phyloP scores from a whole-genome alignment of 73 alveolate species.

The Tetrahymena elliotti region DNA sequence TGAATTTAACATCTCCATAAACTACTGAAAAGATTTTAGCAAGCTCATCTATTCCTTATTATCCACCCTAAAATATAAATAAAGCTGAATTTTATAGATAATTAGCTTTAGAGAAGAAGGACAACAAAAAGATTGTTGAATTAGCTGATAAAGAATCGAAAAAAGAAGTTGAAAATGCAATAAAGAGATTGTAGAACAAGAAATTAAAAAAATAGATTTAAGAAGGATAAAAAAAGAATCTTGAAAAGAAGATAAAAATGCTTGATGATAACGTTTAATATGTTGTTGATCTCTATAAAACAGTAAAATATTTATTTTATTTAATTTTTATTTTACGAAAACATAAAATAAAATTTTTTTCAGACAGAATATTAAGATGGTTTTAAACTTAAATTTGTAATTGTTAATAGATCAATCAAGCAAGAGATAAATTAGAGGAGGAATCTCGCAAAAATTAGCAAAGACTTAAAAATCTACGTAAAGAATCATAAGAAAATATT shows the following conservation, averaged over 20 bases:
- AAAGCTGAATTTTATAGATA: background rate
- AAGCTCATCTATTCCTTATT: background rate
- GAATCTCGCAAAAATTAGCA: background rate
- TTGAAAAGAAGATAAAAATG: background rate
- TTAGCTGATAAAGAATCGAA: background rate
- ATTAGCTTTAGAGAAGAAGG: background rate
- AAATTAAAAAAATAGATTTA: background rate
- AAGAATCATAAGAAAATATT: background rate
- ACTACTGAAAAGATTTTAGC: background rate
- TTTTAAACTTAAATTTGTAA: too few species aligned
- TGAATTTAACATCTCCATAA: background rate
- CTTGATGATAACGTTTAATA: background rate
- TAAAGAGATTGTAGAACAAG: background rate
- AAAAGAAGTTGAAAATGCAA: background rate
- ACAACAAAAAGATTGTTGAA: background rate
- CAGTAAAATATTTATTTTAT: background rate
- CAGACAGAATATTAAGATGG: background rate
- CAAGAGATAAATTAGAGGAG: background rate
- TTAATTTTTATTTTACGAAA: background rate
- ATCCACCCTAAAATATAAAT: background rate
- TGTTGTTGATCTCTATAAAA: background rate
- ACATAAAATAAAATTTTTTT: background rate
- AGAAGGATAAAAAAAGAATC: background rate
- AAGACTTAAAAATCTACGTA: background rate
- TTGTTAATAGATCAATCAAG: background rate